Base-by-base conservation (phyloP, 2,329 filamentous ascomycete species). In the Botrytis porri region DNA sequence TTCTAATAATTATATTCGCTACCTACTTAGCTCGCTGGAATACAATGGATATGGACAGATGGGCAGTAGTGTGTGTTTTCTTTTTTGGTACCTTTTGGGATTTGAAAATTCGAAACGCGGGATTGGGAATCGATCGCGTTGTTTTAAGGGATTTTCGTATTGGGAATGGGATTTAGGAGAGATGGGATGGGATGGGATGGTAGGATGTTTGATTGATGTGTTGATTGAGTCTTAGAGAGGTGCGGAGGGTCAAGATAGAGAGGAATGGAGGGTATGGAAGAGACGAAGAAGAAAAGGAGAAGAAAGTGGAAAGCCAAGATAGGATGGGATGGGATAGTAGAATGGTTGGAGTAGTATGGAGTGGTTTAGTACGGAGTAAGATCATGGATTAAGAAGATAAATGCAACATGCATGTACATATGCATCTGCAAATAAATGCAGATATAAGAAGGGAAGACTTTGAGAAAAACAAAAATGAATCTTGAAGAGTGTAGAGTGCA, bases 1-100 rank as follows among this genome's bases (percentile, higher is more conserved):
- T 51, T 45, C 32, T 57, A 66, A 66, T 71, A 71, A 65, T 66
- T 59, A 71, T 71, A 71, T 71, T 71, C 57, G 70, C 61, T 66
- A 63, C 35, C 70, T 66, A 63, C 48, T 57, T 67, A 57, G 48
- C 48, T 67, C 39, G 12, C 35, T 54, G 51, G 39, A n/a, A 54
- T 57, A 29, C 35, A 57, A 57, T 67, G 65, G 65, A 71, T 71
- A 51, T 65, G 51, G 48, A 54, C 48, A 60, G 70, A 71, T 66
- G 48, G 60, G 70, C 65, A 45, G n/a, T 69, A 37, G 32, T 37
- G 20, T 60, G 32, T 37, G 20, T 60, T 69, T 60, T 43, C 20
- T 57, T 57, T 54, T 57, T 57, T 57, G 51, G n/a, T 60, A 54
- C 25, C 48, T 69, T 12, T 69, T 70, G 54, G 67, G 14, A 61